Conservation (phyloP, 73 alveolate genomes). For the Stentor roeselii region DNA sequence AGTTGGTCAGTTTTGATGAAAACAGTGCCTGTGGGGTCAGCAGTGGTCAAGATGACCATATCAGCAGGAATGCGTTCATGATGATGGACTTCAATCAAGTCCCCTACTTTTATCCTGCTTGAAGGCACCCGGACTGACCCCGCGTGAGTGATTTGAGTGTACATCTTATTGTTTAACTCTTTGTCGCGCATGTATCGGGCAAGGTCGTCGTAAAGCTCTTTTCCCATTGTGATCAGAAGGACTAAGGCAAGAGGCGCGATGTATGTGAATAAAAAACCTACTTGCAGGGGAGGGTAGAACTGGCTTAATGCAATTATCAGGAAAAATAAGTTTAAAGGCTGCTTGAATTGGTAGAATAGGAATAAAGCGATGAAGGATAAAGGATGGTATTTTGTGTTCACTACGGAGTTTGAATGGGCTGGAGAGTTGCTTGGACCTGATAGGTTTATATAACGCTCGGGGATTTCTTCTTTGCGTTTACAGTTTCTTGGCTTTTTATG, state of each 20-base stretch:
- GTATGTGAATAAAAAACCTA: slow-evolving; percentile 89
- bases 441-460: not conserved
- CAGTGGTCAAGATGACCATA: slow-evolving; percentile 71
- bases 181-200: slow-evolving; percentile 62
- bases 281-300: slow-evolving; percentile 75
- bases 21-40: slow-evolving; percentile 58
- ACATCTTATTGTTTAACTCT: slow-evolving; percentile 45
- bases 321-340: slow-evolving; percentile 78
- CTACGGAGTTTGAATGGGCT: slow-evolving; percentile 56
- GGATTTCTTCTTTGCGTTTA: not conserved
- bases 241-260: slow-evolving; percentile 94
- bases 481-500: too few relatives aligned
- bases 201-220: slow-evolving; percentile 92
- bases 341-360: slow-evolving; percentile 82
- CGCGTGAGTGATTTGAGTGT: slow-evolving; percentile 52
- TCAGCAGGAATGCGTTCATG: slow-evolving; percentile 92
- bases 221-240: slow-evolving; percentile 77
- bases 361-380: slow-evolving; percentile 82
- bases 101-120: slow-evolving; percentile 69
- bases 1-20: slow-evolving; percentile 92
- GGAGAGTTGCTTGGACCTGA: not conserved
- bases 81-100: slow-evolving; percentile 68
- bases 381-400: slow-evolving; percentile 77
- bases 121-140: slow-evolving; percentile 36
- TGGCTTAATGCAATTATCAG: slow-evolving; percentile 74